phyloP scores from a whole-genome alignment of 768 basidiomycete genomes.

The Termitomyces sp. region DNA sequence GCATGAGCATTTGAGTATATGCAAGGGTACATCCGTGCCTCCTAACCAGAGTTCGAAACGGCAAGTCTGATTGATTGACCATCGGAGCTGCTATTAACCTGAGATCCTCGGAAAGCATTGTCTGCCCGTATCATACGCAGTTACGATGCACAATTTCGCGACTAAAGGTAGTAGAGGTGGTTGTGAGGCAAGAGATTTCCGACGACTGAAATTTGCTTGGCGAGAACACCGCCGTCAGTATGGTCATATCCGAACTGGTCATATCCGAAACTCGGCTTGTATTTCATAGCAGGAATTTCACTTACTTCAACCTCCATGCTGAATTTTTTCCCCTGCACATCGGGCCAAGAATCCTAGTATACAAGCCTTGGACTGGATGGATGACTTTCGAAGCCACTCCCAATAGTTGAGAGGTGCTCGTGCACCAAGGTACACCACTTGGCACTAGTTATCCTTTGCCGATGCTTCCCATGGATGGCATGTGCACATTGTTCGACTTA shows the following conservation, averaged over 20 bases:
- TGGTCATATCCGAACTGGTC: background rate
- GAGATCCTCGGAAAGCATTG: slow-evolving; percentile 20
- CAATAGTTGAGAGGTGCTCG: too few species aligned
- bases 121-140: background rate
- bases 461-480: slow-evolving; percentile 3
- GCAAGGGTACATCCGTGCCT: slow-evolving; percentile 59
- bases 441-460: background rate
- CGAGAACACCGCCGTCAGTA: background rate
- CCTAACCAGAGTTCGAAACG: slow-evolving; percentile 59
- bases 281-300: background rate
- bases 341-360: background rate
- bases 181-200: background rate
- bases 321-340: background rate
- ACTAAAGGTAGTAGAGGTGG: background rate
- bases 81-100: slow-evolving; percentile 62
- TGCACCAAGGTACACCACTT: too few species aligned
- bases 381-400: too few species aligned
- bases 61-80: slow-evolving; percentile 76
- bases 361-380: background rate
- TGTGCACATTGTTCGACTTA: background rate
- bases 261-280: background rate
- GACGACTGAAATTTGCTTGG: background rate
- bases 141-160: background rate
- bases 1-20: slow-evolving; percentile 75
- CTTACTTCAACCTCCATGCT: background rate